Evolutionary conservation across 306 rosid species (phyloP).

Genomic region (Cicer cuneatum): DNA sequence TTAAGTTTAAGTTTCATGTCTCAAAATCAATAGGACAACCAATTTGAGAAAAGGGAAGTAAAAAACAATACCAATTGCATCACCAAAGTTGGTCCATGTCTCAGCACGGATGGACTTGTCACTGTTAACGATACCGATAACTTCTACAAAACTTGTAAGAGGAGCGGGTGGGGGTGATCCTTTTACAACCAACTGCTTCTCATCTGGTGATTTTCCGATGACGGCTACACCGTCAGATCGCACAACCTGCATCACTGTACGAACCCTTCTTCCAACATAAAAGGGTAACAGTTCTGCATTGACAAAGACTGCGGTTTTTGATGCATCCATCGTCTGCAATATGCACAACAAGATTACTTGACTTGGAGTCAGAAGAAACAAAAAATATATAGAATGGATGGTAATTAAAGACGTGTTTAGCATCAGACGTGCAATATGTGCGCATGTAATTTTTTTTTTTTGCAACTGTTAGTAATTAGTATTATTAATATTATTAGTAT

Average conservation of each 20-base stretch:
- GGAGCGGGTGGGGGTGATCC: slow-evolving; percentile 59
- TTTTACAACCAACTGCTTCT: slow-evolving; percentile 64
- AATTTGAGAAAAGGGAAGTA: slow-evolving; percentile 5
- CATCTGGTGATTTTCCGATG: slow-evolving; percentile 82
- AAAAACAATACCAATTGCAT: slow-evolving; percentile 64
- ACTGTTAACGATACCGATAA: slow-evolving; percentile 78
- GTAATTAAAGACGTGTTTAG: background rate
- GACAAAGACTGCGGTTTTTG: slow-evolving; percentile 81
- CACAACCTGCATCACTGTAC: slow-evolving; percentile 76
- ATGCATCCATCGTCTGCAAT: slow-evolving; percentile 76
- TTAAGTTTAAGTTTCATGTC: background rate
- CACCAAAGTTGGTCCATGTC: slow-evolving; percentile 86
- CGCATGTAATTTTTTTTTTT: too few species aligned
- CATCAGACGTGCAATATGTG: too few species aligned
- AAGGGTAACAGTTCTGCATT: slow-evolving; percentile 69
- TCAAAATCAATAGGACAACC: slow-evolving; percentile 19
- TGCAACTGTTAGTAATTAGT: too few species aligned
- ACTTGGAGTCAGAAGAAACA: background rate
- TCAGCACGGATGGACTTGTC: slow-evolving; percentile 79
- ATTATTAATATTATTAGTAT: too few species aligned
- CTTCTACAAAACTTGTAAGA: slow-evolving; percentile 77
- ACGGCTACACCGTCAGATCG: slow-evolving; percentile 59
- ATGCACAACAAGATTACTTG: slow-evolving; percentile 22
- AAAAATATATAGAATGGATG: background rate
- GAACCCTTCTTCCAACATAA: slow-evolving; percentile 72